Evolutionary conservation across 305 asterid species (phyloP), one percentile per base, ranked within the genome.

Genomic region (Fraxinus ornus): DNA sequence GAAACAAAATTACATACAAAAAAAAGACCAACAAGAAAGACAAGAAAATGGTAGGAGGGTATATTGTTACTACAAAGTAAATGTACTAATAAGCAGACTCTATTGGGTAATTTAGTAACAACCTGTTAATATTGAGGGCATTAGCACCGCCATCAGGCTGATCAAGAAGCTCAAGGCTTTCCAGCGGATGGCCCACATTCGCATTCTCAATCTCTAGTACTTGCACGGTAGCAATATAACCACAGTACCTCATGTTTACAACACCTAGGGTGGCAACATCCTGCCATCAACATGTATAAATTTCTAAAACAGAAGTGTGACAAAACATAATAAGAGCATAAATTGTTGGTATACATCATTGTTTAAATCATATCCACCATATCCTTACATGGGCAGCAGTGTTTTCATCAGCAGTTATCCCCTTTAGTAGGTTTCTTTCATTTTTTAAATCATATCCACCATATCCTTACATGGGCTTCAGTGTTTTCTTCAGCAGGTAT

Each of bases 401-500:
- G 85, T 96, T 96, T 87, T 96, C 99, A 84, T 96, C 98, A 77
- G 99, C 99, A 24, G 99, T 94, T 77, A 96, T 90, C 83, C 99
- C 99, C 93, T 96, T 96, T 66, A 96, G 95, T 83, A 96, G 90
- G 90, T 96, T 96, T 86, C 98, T 90, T 86, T n/a, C n/a, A n/a
- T n/a, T n/a, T n/a, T 32, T 13, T 15, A 13, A 33, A 64, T 32
- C 74, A 35, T 37, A 30, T 77, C 71, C 80, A 49, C 72, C 77
- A 30, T 80, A 66, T 86, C 85, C 97, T 92, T 94, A 96, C 99
- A 85, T 96, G 99, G 41, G 98, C 98, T 77, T 98, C 98, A 35
- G 98, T 94, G 85, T 96, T 96, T 87, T 96, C 99, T 83, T 96
- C 98, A 77, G 99, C 99, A 24, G 99, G 93, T 77, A 96, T 90